Conservation (phyloP, 2,329 filamentous ascomycete species). For the Claviceps africana region DNA sequence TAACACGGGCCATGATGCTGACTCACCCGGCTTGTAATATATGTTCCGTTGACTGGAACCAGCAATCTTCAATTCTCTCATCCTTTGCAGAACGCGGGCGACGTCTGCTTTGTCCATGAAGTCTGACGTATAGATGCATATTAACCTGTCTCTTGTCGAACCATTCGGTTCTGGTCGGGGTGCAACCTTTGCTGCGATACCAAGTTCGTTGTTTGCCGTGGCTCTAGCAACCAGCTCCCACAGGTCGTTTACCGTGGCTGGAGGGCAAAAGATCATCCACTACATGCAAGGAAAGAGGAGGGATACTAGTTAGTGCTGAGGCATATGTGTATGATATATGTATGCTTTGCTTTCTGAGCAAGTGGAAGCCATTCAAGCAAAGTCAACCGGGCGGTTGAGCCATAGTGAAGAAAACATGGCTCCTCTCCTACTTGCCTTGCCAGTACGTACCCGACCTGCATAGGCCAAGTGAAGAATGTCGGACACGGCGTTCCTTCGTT, state of each 20-base stretch:
- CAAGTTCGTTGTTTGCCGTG: conserved; percentile 55
- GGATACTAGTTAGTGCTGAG: background rate
- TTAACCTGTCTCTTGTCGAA: conserved; percentile 35
- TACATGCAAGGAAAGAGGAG: conserved; percentile 15
- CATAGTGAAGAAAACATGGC: background rate
- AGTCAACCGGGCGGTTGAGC: background rate
- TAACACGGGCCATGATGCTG: background rate
- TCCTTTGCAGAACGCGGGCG: conserved; percentile 46
- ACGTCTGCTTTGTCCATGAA: conserved; percentile 58
- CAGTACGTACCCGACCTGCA: conserved; percentile 41
- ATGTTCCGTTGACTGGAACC: conserved; percentile 34
- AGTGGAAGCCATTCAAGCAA: background rate
- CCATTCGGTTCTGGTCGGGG: conserved; percentile 33
- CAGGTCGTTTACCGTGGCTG: conserved; percentile 39
- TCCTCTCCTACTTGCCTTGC: conserved; percentile 39
- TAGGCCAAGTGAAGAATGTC: conserved; percentile 49
- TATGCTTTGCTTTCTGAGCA: background rate
- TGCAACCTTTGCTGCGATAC: conserved; percentile 58
- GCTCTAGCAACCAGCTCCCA: conserved; percentile 56
- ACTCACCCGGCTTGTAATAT: conserved; percentile 65
- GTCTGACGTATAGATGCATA: conserved; percentile 68
- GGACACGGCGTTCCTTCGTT: conserved; percentile 32
- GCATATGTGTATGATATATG: background rate
- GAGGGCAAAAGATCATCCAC: conserved; percentile 61
- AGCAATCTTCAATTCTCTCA: conserved; percentile 50